Evolutionary conservation across 768 basidiomycete species (phyloP).

Genomic region (Mycena maculata): DNA sequence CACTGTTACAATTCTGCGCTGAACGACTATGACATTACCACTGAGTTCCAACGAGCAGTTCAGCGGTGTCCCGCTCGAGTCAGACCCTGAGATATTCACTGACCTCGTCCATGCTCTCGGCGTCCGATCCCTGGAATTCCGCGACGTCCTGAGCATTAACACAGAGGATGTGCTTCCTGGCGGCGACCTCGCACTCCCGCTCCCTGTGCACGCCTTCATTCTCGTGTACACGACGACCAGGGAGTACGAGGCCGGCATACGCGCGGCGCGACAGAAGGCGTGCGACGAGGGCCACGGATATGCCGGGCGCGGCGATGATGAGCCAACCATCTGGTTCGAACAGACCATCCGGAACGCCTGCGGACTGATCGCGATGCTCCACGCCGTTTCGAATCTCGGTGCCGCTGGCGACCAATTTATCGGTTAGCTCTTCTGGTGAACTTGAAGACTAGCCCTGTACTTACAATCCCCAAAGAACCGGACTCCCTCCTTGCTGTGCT

Average conservation of each 20-base stretch:
- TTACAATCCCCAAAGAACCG: slow-evolving; percentile 17
- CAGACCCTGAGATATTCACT: slow-evolving; percentile 36
- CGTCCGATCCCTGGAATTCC: slow-evolving; percentile 29
- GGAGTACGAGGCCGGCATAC: slow-evolving; percentile 27
- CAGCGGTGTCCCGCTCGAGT: slow-evolving; percentile 34
- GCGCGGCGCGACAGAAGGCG: slow-evolving; percentile 24
- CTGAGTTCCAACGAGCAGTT: neutral
- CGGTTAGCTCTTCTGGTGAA: slow-evolving; percentile 10
- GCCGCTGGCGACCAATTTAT: slow-evolving; percentile 16
- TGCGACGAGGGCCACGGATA: slow-evolving; percentile 32
- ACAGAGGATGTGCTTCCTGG: slow-evolving; percentile 18
- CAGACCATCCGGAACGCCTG: slow-evolving; percentile 35
- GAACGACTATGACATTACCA: too few relatives aligned
- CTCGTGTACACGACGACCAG: slow-evolving; percentile 26
- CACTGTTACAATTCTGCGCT: too few relatives aligned
- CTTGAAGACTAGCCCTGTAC: too few relatives aligned
- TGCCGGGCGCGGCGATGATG: slow-evolving; percentile 20
- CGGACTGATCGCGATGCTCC: slow-evolving; percentile 34
- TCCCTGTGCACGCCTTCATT: slow-evolving; percentile 27
- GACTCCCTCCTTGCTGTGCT: slow-evolving; percentile 26
- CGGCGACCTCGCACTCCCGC: slow-evolving; percentile 13
- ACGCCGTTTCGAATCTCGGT: slow-evolving; percentile 31
- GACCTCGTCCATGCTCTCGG: slow-evolving; percentile 31
- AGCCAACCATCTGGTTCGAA: slow-evolving; percentile 33
- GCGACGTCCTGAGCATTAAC: slow-evolving; percentile 29